Base-by-base conservation (phyloP, 495 filamentous ascomycete species). In the Beverwykella pulmonaria region DNA sequence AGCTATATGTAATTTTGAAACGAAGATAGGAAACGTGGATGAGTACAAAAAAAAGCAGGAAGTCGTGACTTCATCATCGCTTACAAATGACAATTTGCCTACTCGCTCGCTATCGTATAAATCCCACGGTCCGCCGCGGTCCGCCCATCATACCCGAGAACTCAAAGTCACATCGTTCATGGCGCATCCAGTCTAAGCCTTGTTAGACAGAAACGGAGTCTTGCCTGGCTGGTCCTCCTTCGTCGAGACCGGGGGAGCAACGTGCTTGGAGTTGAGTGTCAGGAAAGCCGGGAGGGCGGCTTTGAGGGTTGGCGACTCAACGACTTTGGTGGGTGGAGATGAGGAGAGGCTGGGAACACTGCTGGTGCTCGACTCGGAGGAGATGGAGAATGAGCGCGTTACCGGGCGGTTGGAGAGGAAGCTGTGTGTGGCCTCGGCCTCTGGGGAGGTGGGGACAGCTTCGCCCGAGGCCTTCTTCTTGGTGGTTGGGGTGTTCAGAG, bases 401-500 rank as follows among this genome's bases (percentile, higher is more conserved):
- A 19, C 19, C 25, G 65, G 53, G 39, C 59, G 59, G 65, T 68
- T 68, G 59, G 59, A 63, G 53, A 68, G 65, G 53, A 68, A 68
- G 29, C 20, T 59, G 65, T 68, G 65, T 10, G 44, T 15, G 10
- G 53, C 17, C 22, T 59, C 53, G 65, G 25, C 14, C 19, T 10
- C 19, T 23, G 53, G 30, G 25, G 26, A 9, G 8, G 26, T 7
- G 49, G 34, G 4, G 44, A 44, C 26, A 22, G 17, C n/a, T n/a
- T 6, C 46, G 55, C 5, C 34, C 10, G 44, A 36, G 25, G 26
- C 4, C 14, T 46, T 6, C 4, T n/a, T 26, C 34, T 59, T 63
- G 27, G 23, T 55, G 59, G 48, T 26, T 8, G 30, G 30, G 10
- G 65, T 44, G 39, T 68, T 68, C 29, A 68, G 59, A 53, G 65